Conservation (phyloP, 805 yeast genomes). For the Wickerhamiella siamensis region DNA sequence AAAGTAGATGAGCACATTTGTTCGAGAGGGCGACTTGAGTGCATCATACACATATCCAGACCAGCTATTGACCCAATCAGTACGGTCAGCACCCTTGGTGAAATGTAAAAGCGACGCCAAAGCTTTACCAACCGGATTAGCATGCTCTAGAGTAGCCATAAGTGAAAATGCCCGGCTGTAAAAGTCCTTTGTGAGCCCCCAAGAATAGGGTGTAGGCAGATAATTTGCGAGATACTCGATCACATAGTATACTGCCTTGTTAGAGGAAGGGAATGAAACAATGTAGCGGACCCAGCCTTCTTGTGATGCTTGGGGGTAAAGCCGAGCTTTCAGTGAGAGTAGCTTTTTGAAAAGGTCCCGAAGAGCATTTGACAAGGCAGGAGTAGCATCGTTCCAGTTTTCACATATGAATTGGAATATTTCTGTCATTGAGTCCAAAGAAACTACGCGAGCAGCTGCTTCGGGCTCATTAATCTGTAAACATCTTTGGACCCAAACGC, state of each 20-base stretch:
- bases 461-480: constrained; percentile 1
- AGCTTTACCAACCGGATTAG: constrained; percentile 9
- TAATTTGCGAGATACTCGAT: constrained; percentile 8
- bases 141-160: constrained; percentile 6
- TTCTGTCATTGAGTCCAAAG: background rate
- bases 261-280: constrained; percentile 5
- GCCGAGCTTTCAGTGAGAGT: background rate
- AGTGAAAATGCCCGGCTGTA: constrained; percentile 4
- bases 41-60: constrained; percentile 4
- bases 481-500: constrained; percentile 1
- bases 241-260: constrained; percentile 7
- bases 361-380: constrained; percentile 5
- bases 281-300: constrained; percentile 9
- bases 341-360: constrained; percentile 4
- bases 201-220: constrained; percentile 5
- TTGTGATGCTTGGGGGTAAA: constrained; percentile 1
- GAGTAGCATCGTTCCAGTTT: constrained; percentile 8
- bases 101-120: constrained; percentile 4
- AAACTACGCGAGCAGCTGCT: background rate
- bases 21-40: constrained; percentile 2
- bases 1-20: constrained; percentile 8
- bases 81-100: background rate
- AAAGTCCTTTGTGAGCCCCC: constrained; percentile 4
- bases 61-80: constrained; percentile 6
- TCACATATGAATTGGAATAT: constrained; percentile 6